Base-by-base conservation (phyloP, 2,329 filamentous ascomycete species). In the Sporothrix protearum region DNA sequence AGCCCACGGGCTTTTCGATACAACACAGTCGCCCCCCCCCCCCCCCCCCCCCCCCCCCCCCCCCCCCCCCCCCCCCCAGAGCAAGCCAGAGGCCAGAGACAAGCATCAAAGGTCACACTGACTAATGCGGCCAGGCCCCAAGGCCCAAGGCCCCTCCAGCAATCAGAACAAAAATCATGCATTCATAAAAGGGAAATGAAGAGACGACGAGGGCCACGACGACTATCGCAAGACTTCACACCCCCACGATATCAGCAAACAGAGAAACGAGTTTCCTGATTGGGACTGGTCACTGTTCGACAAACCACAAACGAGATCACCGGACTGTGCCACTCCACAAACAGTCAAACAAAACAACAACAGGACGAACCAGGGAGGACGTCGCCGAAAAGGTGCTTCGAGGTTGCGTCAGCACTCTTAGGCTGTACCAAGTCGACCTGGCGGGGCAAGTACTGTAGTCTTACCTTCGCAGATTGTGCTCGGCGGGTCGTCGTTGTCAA, bases 131-230 rank as follows among this genome's bases (percentile, higher is more conserved):
- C 59, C 59, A 42, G 59, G n/a, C n/a, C 36, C 22, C 10, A 22
- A 9, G 16, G n/a, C n/a, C n/a, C n/a, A n/a, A n/a, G 36, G 9
- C 59, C n/a, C 16, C 12, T 45, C n/a, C 59, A 64, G 36, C 12
- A 42, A 63, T 57, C 53, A 57, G 39, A 63, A 22, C 33, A 63
- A 45, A 10, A 47, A 9, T 66, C 63, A 19, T 30, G 61, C 39
- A 36, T 10, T 64, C n/a, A 51, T 53, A 51, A 68, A 39, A 57
- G 64, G 47, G 66, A 68, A 68, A 68, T 68, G 49, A 68, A 68
- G 33, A 57, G 59, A 64, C n/a, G n/a, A 16, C 59, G 59, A 45
- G 33, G 36, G 59, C 25, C 25, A 68, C 64, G 66, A 55, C 64
- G 10, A 45, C 66, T 28, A 25, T 49, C 16, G 28, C 45, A 36